Conservation (phyloP, 2,329 filamentous ascomycete genomes). For the Penicillium sp. region DNA sequence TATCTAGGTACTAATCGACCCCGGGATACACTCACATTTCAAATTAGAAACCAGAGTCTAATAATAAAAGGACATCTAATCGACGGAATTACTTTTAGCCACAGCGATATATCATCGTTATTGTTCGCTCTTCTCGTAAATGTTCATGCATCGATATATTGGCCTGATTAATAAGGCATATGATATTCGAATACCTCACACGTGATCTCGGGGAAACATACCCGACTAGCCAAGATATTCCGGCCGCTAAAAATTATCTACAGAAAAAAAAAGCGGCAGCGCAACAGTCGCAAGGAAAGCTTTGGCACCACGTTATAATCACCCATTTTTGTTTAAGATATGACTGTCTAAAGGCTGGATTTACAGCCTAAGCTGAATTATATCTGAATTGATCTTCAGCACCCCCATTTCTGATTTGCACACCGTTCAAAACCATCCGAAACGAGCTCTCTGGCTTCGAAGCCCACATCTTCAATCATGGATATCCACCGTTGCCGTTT, state of each 20-base stretch:
- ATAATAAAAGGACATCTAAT: too few relatives aligned
- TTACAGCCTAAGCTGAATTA: constrained; percentile 16
- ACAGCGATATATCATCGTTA: background rate
- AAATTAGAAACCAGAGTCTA: background rate
- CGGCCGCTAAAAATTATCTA: constrained; percentile 33
- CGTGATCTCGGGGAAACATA: constrained; percentile 8
- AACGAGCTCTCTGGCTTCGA: constrained; percentile 20
- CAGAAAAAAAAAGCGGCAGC: constrained; percentile 30
- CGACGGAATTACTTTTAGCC: too few relatives aligned
- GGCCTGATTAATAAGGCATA: constrained; percentile 10
- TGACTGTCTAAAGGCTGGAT: constrained; percentile 26
- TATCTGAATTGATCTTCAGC: constrained; percentile 18
- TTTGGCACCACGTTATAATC: constrained; percentile 18
- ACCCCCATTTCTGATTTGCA: constrained; percentile 14
- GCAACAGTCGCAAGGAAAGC: constrained; percentile 21
- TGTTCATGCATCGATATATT: background rate
- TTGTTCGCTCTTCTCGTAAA: background rate
- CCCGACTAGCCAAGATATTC: constrained; percentile 26
- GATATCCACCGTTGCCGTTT: constrained; percentile 97
- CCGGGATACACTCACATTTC: background rate
- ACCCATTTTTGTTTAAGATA: constrained; percentile 13
- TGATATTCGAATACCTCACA: background rate
- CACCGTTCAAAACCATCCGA: constrained; percentile 9
- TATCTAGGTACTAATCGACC: background rate
- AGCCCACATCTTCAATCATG: constrained; percentile 55